phyloP scores from a whole-genome alignment of 2,329 filamentous ascomycete species.

The Sarocladium oryzae region DNA sequence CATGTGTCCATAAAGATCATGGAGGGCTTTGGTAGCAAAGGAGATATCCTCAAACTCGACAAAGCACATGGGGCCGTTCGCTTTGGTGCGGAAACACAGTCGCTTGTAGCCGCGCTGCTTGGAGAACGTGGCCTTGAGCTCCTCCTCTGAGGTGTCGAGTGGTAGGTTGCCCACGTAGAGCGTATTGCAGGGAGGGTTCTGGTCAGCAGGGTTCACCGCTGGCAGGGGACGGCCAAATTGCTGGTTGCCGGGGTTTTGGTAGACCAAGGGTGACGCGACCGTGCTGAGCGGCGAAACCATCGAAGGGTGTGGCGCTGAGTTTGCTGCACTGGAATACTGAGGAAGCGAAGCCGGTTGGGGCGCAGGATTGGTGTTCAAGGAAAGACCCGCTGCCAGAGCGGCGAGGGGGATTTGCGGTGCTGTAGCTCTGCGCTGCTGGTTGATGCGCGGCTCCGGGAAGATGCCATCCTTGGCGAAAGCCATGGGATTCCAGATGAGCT shows the following conservation, averaged over 20 bases:
- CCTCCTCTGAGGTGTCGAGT: slow-evolving; percentile 87
- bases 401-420: slow-evolving; percentile 63
- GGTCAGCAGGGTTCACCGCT: slow-evolving; percentile 85
- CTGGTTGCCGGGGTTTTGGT: slow-evolving; percentile 12
- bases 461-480: slow-evolving; percentile 60
- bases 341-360: slow-evolving; percentile 48
- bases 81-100: slow-evolving; percentile 89
- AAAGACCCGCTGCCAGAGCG: slow-evolving; percentile 61
- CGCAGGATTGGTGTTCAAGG: slow-evolving; percentile 59
- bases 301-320: slow-evolving; percentile 34
- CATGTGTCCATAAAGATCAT: slow-evolving; percentile 80
- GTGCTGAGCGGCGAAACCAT: slow-evolving; percentile 50
- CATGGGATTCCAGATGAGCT: slow-evolving; percentile 65
- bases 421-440: slow-evolving; percentile 55
- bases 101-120: slow-evolving; percentile 93
- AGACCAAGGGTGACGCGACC: neutral
- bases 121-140: slow-evolving; percentile 87
- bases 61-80: slow-evolving; percentile 97
- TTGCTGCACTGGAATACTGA: slow-evolving; percentile 30
- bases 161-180: slow-evolving; percentile 97
- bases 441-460: slow-evolving; percentile 9
- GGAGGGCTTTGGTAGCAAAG: slow-evolving; percentile 83
- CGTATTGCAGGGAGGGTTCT: slow-evolving; percentile 96
- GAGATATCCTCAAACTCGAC: slow-evolving; percentile 95
- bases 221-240: slow-evolving; percentile 40